Base-by-base conservation (phyloP, 2,329 filamentous ascomycete genomes). In the Thyridium curvatum region DNA sequence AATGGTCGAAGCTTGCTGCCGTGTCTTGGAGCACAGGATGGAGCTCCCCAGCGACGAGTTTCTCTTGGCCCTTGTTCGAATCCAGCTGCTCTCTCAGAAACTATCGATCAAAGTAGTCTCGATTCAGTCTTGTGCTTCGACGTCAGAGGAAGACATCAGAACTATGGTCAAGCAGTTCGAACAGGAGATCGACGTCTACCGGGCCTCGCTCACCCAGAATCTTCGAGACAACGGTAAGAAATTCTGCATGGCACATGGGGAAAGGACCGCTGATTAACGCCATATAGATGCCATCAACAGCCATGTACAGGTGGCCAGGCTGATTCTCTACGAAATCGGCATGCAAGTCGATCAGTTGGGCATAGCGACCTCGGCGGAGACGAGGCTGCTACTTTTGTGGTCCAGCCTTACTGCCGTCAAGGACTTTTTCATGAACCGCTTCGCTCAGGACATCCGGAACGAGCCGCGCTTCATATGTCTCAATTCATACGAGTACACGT, bases 381-480 rank as follows among this genome's bases (percentile, higher is more conserved):
- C 69, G 26, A 63, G 69, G 8, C 53, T 72, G 2, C 56, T 62
- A 15, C 57, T 72, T 14, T 62, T 74, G n/a, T 68, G 64, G 64
- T 50, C 52, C 9, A 72, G 70, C 43, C 52, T 67, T 28, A 51
- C 53, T 4, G 58, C 67, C 3, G 59, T 67, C 12, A 59, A 59
- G 34, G 49, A 54, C 4, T 69, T 68, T 44, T 60, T 73, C 42
- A 46, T 37, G n/a, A 48, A 50, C 32, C 50, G 54, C 3, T 56
- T 56, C 37, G 32, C 39, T 2, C 3, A n/a, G 21, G 10, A 30
- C 29, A 42, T 8, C 12, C 15, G 14, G 2, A 56, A 61, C 13
- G 50, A 52, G 21, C 69, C 67, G 15, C 59, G 56, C 12, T 68
- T 65, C 40, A 53, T 67, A 12, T 64, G 62, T 47, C 58, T 72